Percentiles rank a stretch among this genome's conserved stretches.
Conservation (phyloP, 2,329 filamentous ascomycete genomes). For the Colletotrichum somersetense region DNA sequence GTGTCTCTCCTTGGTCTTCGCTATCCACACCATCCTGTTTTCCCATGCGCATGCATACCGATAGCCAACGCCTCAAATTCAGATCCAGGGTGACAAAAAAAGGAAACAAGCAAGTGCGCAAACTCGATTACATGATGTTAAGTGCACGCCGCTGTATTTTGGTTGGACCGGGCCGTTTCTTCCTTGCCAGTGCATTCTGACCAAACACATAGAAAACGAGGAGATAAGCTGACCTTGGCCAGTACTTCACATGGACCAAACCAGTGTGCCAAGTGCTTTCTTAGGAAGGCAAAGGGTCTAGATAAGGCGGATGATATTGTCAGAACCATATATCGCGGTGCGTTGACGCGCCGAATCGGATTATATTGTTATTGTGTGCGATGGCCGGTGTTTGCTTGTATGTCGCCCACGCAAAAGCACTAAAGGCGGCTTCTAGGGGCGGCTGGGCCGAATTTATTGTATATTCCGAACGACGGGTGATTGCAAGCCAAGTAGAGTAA, state of each 20-base stretch:
- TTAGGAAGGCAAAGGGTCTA: background rate
- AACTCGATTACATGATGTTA: background rate
- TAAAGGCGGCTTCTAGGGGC: background rate
- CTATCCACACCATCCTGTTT: conserved; percentile 7
- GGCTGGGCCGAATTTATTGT: background rate
- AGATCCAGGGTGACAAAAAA: background rate
- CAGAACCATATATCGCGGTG: background rate
- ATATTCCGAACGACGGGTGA: no score
- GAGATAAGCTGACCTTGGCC: background rate
- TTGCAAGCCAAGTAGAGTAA: no score
- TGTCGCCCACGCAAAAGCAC: background rate
- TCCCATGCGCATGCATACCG: conserved; percentile 19
- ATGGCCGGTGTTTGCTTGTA: background rate
- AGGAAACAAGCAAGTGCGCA: background rate
- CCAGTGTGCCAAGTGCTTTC: background rate
- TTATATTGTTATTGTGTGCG: background rate
- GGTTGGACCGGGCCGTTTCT: background rate
- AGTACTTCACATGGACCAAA: background rate
- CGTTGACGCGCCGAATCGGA: background rate
- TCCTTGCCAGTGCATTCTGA: background rate
- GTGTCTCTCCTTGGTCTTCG: background rate
- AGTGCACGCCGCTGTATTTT: conserved; percentile 7
- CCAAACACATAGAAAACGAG: background rate
- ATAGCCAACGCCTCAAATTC: conserved; percentile 18
- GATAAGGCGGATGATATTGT: background rate